phyloP scores from a whole-genome alignment of 768 basidiomycete genomes.

The Suillus weaverae region DNA sequence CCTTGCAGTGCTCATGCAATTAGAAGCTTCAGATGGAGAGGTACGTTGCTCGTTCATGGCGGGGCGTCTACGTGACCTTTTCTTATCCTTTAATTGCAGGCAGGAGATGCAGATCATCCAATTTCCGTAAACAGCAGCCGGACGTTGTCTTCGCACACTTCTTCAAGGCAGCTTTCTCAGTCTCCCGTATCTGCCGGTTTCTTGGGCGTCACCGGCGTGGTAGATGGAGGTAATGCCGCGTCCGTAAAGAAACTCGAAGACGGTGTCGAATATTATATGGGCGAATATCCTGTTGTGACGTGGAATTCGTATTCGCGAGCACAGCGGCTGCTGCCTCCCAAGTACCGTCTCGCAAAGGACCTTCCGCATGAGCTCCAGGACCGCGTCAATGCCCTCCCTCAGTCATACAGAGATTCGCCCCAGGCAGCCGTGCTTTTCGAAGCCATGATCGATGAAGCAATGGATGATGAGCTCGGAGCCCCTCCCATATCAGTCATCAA shows the following conservation, averaged over 20 bases:
- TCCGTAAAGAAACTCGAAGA: background rate
- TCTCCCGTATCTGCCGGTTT: background rate
- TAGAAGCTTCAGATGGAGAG: background rate
- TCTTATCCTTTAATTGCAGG: background rate
- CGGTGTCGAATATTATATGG: background rate
- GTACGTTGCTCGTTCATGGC: background rate
- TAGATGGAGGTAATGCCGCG: background rate
- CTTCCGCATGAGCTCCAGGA: slow-evolving; percentile 69
- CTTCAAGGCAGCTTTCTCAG: background rate
- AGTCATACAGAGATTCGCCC: slow-evolving; percentile 38
- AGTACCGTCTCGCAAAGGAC: slow-evolving; percentile 41
- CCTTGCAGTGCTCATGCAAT: background rate
- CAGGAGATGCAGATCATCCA: background rate
- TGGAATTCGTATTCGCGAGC: slow-evolving; percentile 23
- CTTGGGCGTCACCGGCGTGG: background rate
- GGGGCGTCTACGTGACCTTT: background rate
- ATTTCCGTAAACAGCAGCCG: background rate
- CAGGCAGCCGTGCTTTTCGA: slow-evolving; percentile 59
- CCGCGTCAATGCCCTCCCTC: slow-evolving; percentile 55
- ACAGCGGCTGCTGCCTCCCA: slow-evolving; percentile 20
- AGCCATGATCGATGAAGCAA: slow-evolving; percentile 62
- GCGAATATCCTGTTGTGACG: slow-evolving; percentile 19
- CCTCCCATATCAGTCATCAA: slow-evolving; percentile 69
- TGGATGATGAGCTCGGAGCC: slow-evolving; percentile 64
- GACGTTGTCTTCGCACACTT: slow-evolving; percentile 1